phyloP scores from a whole-genome alignment of 129 eudicot genomes.

The Tanacetum coccineum region DNA sequence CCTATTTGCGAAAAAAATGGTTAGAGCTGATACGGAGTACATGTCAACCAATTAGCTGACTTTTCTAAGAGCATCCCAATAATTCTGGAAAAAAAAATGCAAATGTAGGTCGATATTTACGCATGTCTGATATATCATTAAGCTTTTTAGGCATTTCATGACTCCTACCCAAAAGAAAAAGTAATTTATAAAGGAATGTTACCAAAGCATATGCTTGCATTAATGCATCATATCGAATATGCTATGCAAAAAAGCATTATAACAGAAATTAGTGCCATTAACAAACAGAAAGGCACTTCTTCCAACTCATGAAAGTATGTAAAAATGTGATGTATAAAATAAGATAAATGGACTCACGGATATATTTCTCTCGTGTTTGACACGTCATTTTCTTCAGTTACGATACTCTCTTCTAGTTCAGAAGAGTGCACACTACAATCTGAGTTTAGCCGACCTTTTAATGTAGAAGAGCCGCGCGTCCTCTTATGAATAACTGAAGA shows the following conservation, averaged over 20 bases:
- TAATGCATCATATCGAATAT: too few relatives aligned
- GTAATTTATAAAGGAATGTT: too few relatives aligned
- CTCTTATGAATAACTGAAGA: slow-evolving; percentile 45
- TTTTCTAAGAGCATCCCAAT: neutral
- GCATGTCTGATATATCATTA: too few relatives aligned
- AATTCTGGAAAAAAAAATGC: too few relatives aligned
- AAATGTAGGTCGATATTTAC: too few relatives aligned
- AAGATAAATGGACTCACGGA: slow-evolving; percentile 33
- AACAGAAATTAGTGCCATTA: too few relatives aligned
- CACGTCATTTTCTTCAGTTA: slow-evolving; percentile 30
- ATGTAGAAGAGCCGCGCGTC: slow-evolving; percentile 25
- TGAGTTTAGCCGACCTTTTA: slow-evolving; percentile 35
- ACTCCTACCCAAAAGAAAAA: too few relatives aligned
- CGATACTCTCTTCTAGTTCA: slow-evolving; percentile 45
- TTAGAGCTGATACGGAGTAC: too few relatives aligned
- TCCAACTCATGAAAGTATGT: neutral
- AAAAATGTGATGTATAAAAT: neutral
- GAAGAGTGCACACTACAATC: slow-evolving; percentile 44
- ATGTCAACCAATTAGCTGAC: slow-evolving; percentile 12
- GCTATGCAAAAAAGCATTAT: too few relatives aligned
- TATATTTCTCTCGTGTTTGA: slow-evolving; percentile 26
- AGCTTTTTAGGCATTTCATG: too few relatives aligned
- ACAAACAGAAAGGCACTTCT: too few relatives aligned
- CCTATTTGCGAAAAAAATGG: slow-evolving; percentile 33
- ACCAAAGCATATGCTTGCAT: too few relatives aligned